Evolutionary conservation across 2,329 filamentous ascomycete species (phyloP), one percentile per base, ranked within the genome.

Genomic region (Xylariaceae sp.): DNA sequence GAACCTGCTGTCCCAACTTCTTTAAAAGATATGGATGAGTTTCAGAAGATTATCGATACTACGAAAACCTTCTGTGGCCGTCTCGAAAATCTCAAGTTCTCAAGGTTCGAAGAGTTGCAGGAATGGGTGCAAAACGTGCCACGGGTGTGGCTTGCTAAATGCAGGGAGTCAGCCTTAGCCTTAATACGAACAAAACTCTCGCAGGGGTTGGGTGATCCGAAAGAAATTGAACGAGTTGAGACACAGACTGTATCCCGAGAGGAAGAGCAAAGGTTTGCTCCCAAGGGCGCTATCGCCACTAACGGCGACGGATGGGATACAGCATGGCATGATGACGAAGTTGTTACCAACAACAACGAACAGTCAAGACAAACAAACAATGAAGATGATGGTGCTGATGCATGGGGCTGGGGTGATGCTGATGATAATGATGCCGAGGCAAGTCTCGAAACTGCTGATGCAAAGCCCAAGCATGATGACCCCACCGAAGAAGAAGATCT

Each of bases 321-420:
- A 40, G 88, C 85, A 11, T 97, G 93, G 92, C 86, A 88, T 56
- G 89, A 91, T 19, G 86, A 87, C 2, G 86, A 88, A 19, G 77
- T 78, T 29, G 75, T 76, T 7, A 56, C 67, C 5, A 61, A 66
- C 36, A 53, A 67, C 11, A 65, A 72, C 16, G 24, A 55, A 11
- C 37, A 53, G 51, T 34, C 43, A 23, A 53, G 61, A 36, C 51
- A 55, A 16, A 47, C 29, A 3, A 51, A 47, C 12, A 62, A 55
- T n/a, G 64, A 68, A 40, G 60, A 71, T 29, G 57, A 63, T 14
- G 62, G 63, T 31, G 43, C 63, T 16, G 70, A 70, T 31, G 90
- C 91, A 23, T 96, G 92, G 90, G 92, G 90, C 3, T 96, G 92
- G 91, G 90, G 86, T 19, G 92, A 86, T 14, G 80, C 92, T 33